Conservation (phyloP, 192 early-diverging fungal species). For the Coemansia reversa region DNA sequence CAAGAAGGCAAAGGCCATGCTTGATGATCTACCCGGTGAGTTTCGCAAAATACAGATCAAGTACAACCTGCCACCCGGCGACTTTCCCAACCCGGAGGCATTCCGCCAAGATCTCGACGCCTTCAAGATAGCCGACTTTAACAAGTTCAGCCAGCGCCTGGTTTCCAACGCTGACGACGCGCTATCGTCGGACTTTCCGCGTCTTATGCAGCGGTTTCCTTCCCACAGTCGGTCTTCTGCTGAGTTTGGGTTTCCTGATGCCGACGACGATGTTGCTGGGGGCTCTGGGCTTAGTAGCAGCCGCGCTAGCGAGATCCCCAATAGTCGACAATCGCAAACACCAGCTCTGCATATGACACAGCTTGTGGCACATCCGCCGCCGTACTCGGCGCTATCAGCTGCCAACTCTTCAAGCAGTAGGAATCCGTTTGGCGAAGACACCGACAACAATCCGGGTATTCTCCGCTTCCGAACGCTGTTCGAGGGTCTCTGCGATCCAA, state of each 20-base stretch:
- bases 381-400: conserved; percentile 47
- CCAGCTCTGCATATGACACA: not conserved
- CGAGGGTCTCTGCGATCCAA: conserved; percentile 36
- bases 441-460: conserved; percentile 59
- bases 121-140: conserved; percentile 82
- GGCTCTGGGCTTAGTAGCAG: conserved; percentile 5
- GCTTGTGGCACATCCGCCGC: conserved; percentile 28
- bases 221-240: conserved; percentile 39
- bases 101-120: conserved; percentile 67
- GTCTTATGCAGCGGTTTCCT: conserved; percentile 76
- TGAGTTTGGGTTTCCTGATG: conserved; percentile 23
- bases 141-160: conserved; percentile 69
- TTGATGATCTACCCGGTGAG: conserved; percentile 71
- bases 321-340: conserved; percentile 7
- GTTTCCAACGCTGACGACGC: conserved; percentile 71
- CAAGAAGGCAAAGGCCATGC: conserved; percentile 69
- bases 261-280: not conserved
- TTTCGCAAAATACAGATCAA: conserved; percentile 71
- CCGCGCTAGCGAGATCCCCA: conserved; percentile 19
- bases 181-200: conserved; percentile 68
- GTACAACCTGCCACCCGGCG: conserved; percentile 72
- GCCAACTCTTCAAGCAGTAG: conserved; percentile 37
- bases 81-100: conserved; percentile 78
- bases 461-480: conserved; percentile 38
- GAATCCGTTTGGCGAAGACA: conserved; percentile 70